Base-by-base conservation (phyloP, 345 rosid species). In the Dimocarpus longan region DNA sequence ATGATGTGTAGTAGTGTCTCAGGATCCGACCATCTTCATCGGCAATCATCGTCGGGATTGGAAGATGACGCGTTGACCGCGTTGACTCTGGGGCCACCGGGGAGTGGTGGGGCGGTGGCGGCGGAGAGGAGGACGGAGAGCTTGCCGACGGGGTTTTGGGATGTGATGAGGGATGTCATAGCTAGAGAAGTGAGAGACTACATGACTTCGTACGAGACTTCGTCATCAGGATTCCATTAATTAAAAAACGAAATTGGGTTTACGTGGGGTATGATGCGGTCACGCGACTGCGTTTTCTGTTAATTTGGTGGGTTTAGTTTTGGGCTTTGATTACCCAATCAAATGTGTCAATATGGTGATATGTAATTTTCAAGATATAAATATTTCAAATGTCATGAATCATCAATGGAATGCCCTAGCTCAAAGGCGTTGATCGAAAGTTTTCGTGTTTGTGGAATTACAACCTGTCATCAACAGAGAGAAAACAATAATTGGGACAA, bases 31-130 rank as follows among this genome's bases (percentile, higher is more conserved):
- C 66, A 70, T 8, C 42, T 50, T 0, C 74, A 24, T 11, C 62
- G 15, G 68, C 77, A 60, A 39, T 43, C 64, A 18, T 59, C 64
- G 7, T 5, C 64, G 57, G 79, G 75, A 62, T 59, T 76, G 75
- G 89, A 86, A 39, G 93, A 89, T 40, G 94, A 91, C 5, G 84
- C 83, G 62, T 72, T 89, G 83, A 91, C 94, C 12, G 89, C 90
- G 80, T 81, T 91, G 91, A 91, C 91, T 72, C 85, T 91, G 21
- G 94, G 88, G 32, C 94, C 91, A 64, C 91, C 92, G 42, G 92
- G 94, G 48, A 73, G 75, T 79, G 77, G 88, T 3, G 79, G 79
- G 11, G 63, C 73, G 46, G 59, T 7, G 63, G 75, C 57, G 69
- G 74, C 39, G 75, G 78, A 76, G 64, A 60, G 62, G 43, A 57